Percentiles rank a stretch among this genome's conserved stretches.
Conservation (phyloP, 768 basidiomycete species). For the Tricholoma bakamatsutake region DNA sequence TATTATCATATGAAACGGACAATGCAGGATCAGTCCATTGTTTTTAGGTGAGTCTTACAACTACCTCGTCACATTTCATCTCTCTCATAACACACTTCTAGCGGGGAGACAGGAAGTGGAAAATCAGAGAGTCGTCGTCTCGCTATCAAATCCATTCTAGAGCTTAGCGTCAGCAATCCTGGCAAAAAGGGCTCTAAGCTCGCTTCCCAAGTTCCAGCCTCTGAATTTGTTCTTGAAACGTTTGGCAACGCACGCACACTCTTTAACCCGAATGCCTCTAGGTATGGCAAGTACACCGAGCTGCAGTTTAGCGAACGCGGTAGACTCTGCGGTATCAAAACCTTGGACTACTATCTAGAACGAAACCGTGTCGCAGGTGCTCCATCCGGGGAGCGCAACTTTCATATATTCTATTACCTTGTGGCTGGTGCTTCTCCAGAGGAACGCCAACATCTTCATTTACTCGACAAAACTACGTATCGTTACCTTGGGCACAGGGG, state of each 20-base stretch:
- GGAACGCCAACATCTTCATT: constrained; percentile 82
- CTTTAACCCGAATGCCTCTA: constrained; percentile 92
- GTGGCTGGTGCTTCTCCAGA: constrained; percentile 86
- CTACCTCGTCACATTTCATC: neutral
- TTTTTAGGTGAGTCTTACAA: constrained; percentile 61
- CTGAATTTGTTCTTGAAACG: constrained; percentile 92
- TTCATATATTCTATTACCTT: constrained; percentile 97
- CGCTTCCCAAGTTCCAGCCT: constrained; percentile 78
- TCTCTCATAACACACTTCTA: constrained; percentile 25
- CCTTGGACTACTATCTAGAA: constrained; percentile 95
- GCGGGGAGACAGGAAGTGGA: constrained; percentile 89
- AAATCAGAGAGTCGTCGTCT: constrained; percentile 89
- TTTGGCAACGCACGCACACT: constrained; percentile 92
- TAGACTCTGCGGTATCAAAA: constrained; percentile 84
- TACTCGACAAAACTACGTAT: constrained; percentile 76
- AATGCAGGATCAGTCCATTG: constrained; percentile 84
- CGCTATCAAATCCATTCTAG: constrained; percentile 89
- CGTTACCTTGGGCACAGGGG: constrained; percentile 79
- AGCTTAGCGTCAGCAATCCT: constrained; percentile 79
- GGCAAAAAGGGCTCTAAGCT: constrained; percentile 96
- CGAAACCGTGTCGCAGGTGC: constrained; percentile 82
- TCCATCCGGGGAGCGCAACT: constrained; percentile 90
- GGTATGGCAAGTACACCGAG: constrained; percentile 97
- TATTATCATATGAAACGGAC: constrained; percentile 97
- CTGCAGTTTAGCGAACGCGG: constrained; percentile 94